These are phyloP conservation scores for Neurospora intermedia DNA, from an alignment of 495 filamentous ascomycete species.

Conservation along the genomic window DNA sequence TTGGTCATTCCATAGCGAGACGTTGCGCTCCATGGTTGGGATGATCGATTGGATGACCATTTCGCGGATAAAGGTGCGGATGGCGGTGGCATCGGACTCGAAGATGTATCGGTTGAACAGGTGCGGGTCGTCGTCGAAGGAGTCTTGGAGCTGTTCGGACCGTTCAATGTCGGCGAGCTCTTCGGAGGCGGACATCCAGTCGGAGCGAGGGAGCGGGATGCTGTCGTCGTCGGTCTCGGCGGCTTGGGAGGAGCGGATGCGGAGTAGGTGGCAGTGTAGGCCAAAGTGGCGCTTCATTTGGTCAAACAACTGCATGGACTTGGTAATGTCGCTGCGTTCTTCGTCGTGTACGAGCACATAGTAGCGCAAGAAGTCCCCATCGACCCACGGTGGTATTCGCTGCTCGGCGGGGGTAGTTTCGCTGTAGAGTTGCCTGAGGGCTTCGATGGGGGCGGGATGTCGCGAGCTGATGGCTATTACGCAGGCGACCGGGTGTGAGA, in stretches of 20 bases:
- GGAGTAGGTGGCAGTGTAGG: conserved; percentile 83
- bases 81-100: conserved; percentile 80
- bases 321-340: conserved; percentile 80
- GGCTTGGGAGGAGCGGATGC: conserved; percentile 74
- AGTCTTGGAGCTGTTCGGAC: conserved; percentile 44
- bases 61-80: conserved; percentile 80
- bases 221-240: conserved; percentile 89
- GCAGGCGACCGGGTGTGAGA: conserved; percentile 90
- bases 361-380: conserved; percentile 83
- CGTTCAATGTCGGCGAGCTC: conserved; percentile 62
- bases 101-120: conserved; percentile 58
- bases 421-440: conserved; percentile 68
- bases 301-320: conserved; percentile 80
- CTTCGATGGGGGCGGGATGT: conserved; percentile 69
- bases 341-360: conserved; percentile 98
- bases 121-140: conserved; percentile 48
- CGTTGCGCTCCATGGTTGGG: conserved; percentile 85
- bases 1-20: conserved; percentile 93
- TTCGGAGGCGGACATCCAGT: conserved; percentile 85
- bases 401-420: conserved; percentile 60
- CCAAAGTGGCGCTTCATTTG: conserved; percentile 98
- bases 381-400: conserved; percentile 67
- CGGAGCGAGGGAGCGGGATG: conserved; percentile 61
- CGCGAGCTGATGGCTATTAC: conserved; percentile 90
- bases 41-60: conserved; percentile 87